Evolutionary conservation across 495 filamentous ascomycete species (phyloP).

Genomic region (Aspergillus olivimuriae): DNA sequence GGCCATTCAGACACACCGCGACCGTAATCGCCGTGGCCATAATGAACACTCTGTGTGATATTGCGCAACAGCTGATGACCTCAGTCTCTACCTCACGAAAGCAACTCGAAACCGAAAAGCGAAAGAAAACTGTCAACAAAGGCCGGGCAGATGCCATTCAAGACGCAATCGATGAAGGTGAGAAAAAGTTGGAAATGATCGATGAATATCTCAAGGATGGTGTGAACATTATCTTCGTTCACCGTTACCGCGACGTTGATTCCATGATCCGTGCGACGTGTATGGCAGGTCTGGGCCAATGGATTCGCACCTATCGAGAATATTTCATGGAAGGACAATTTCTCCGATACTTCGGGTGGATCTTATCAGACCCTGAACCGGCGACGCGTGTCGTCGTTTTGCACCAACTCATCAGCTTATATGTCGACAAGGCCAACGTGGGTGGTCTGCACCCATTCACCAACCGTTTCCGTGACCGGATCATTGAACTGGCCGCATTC

Average conservation of each 20-base stretch:
- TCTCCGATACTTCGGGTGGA: conserved; percentile 90
- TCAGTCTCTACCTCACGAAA: conserved; percentile 68
- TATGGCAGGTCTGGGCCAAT: conserved; percentile 73
- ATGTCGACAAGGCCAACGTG: conserved; percentile 67
- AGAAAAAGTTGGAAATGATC: conserved; percentile 54
- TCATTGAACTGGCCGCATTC: conserved; percentile 85
- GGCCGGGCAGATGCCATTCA: conserved; percentile 62
- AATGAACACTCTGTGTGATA: conserved; percentile 58
- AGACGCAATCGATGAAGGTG: conserved; percentile 57
- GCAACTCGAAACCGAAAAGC: conserved; percentile 74
- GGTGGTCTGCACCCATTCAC: conserved; percentile 79
- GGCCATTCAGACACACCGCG: conserved; percentile 89
- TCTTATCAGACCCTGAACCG: conserved; percentile 69
- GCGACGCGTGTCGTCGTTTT: conserved; percentile 69
- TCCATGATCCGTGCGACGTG: conserved; percentile 79
- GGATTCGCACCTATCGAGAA: conserved; percentile 78
- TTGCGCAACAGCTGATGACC: conserved; percentile 57
- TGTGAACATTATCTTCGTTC: conserved; percentile 85
- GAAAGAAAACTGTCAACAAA: conserved; percentile 72
- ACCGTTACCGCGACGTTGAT: conserved; percentile 93
- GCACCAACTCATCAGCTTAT: conserved; percentile 71
- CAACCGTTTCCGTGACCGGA: conserved; percentile 76
- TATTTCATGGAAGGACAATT: conserved; percentile 83
- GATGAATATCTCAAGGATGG: conserved; percentile 68
- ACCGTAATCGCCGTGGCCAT: conserved; percentile 75